These are phyloP conservation scores for Plasmodium gaboni DNA, from an alignment of 169 alveolate genomes.

Conservation along the genomic window DNA sequence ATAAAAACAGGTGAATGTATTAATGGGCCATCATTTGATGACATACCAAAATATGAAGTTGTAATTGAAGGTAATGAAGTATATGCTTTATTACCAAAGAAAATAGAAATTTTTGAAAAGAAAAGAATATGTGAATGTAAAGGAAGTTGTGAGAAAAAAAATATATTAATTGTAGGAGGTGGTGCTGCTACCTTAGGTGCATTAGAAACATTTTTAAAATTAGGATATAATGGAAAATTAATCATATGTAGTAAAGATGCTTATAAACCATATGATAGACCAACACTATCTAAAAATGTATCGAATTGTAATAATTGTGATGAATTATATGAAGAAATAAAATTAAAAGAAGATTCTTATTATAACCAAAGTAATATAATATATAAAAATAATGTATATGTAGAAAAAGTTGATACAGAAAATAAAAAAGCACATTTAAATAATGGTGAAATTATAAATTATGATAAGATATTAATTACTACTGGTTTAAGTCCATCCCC, in stretches of 20 bases:
- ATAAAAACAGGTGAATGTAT: constrained; percentile 83
- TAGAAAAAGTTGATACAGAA: constrained; percentile 76
- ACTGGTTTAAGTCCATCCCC: constrained; percentile 81
- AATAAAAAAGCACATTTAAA: constrained; percentile 77
- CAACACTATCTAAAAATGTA: constrained; percentile 81
- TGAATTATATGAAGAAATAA: constrained; percentile 78
- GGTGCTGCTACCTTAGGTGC: constrained; percentile 92
- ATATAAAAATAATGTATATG: constrained; percentile 76
- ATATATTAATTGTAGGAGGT: constrained; percentile 89
- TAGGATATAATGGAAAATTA: constrained; percentile 86
- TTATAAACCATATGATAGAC: constrained; percentile 85
- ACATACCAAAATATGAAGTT: constrained; percentile 81
- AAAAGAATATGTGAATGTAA: constrained; percentile 53
- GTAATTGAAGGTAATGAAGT: constrained; percentile 79
- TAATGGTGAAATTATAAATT: constrained; percentile 81
- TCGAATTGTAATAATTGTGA: constrained; percentile 48
- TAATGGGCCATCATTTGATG: constrained; percentile 85
- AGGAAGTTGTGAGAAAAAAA: constrained; percentile 80
- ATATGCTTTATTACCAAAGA: constrained; percentile 83
- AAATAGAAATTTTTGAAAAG: constrained; percentile 67
- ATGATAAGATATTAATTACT: constrained; percentile 83
- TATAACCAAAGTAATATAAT: constrained; percentile 78
- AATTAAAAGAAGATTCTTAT: constrained; percentile 78
- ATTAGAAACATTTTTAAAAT: constrained; percentile 86
- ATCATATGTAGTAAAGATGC: constrained; percentile 73